Conservation (phyloP, 257 asterid species). For the Salvia hispanica region DNA sequence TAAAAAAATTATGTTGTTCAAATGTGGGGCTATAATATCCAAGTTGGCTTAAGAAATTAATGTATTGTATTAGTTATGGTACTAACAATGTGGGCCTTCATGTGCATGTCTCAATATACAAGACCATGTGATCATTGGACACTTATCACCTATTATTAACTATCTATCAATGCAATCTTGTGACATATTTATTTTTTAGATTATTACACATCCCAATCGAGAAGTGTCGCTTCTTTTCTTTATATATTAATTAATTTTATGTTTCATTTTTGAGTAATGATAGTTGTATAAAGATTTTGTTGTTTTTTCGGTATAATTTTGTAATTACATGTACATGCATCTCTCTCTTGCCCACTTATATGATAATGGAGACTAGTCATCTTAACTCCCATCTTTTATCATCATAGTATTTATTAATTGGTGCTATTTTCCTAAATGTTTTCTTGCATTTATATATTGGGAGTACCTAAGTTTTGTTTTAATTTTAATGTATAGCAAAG, state of each 20-base stretch:
- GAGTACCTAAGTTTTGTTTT: too few relatives aligned
- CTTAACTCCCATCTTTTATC: too few relatives aligned
- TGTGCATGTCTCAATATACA: conserved; percentile 61
- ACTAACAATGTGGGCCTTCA: conserved; percentile 62
- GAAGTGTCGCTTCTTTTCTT: background rate
- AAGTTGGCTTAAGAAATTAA: conserved; percentile 42
- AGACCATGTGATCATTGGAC: conserved; percentile 64
- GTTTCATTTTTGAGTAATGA: background rate
- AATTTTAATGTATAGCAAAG: too few relatives aligned
- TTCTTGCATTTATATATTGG: too few relatives aligned
- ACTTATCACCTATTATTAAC: conserved; percentile 36
- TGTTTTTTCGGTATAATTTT: too few relatives aligned
- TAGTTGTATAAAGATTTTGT: background rate
- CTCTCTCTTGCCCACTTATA: too few relatives aligned
- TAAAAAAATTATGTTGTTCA: conserved; percentile 12
- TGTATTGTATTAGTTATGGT: conserved; percentile 45
- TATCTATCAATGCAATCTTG: conserved; percentile 35
- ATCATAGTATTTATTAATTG: too few relatives aligned
- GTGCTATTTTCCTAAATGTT: too few relatives aligned
- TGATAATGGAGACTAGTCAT: too few relatives aligned
- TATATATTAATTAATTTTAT: background rate
- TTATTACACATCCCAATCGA: conserved; percentile 1
- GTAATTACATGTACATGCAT: too few relatives aligned
- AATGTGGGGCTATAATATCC: conserved; percentile 38
- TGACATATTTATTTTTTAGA: conserved; percentile 24